Conservation (phyloP, 305 asterid species). For the Solanum hybrid region DNA sequence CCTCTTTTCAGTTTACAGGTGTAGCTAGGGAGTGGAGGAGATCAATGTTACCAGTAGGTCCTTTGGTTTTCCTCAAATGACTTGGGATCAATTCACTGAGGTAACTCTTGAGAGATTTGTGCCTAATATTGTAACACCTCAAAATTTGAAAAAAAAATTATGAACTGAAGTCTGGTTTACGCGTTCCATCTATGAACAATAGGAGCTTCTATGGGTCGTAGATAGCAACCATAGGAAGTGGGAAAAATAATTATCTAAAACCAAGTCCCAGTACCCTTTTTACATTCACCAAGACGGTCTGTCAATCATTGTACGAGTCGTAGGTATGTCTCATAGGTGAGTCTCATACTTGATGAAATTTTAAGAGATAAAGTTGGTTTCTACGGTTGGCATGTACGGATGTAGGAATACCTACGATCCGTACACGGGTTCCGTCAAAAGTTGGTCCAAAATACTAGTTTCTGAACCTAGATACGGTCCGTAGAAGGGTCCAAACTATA, state of each 20-base stretch:
- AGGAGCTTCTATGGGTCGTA: not conserved
- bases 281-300: not conserved
- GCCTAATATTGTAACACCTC: not conserved
- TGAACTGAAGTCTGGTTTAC: not conserved
- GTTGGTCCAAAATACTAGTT: not conserved
- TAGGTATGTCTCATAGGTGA: not conserved
- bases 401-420: not conserved
- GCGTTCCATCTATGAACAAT: not conserved
- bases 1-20: not conserved
- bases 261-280: not conserved
- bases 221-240: not conserved
- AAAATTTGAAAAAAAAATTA: too few species aligned
- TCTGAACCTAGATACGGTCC: not conserved
- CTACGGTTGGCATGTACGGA: not conserved
- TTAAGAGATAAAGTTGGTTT: not conserved
- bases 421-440: not conserved
- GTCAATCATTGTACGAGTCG: not conserved
- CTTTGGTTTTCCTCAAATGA: not conserved
- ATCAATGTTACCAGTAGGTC: not conserved
- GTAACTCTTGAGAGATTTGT: not conserved
- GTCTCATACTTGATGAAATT: not conserved
- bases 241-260: too few species aligned
- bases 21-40: not conserved
- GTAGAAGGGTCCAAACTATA: not conserved
- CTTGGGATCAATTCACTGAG: not conserved